Evolutionary conservation across 2,329 filamentous ascomycete species (phyloP), one percentile per base, ranked within the genome.

Genomic region (Colletotrichum acutatum): DNA sequence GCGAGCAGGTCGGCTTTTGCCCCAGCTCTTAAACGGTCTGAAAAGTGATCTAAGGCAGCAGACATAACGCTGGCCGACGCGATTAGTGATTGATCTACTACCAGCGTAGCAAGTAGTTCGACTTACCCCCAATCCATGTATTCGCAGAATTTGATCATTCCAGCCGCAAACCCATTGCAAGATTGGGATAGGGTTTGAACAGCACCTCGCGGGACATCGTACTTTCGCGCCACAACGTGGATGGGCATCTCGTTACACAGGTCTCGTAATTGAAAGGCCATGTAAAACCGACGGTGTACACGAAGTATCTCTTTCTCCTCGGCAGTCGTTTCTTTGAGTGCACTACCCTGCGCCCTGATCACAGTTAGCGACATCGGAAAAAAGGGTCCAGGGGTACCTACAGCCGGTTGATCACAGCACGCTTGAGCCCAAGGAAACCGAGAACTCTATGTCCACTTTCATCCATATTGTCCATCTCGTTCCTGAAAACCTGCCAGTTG

Each of bases 101-200:
- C n/a, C 32, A 54, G 16, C 11, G 49, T 46, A n/a, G 24, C n/a
- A 52, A n/a, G 14, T 26, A 26, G n/a, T 5, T 14, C 56, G 54
- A 81, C 84, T 77, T 78, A 89, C 87, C 89, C 89, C 92, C 93
- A 95, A 2, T 88, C 90, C 93, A 95, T 94, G 22, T 90, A 87
- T 76, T 94, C 88, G 78, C 93, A 95, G 78, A 95, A 95, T 76
- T 93, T 94, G 72, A 95, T 90, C 86, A 95, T 94, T 4, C 93
- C 93, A 2, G 92, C 92, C 4, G 93, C 93, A 78, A 95, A 95
- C 0, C 93, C 93, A 75, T 94, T 91, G 76, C 93, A 95, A 1
- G 91, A 93, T 77, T 94, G 92, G 2, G 92, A 90, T 1, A 95
- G 85, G 24, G 87, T 93, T 80, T 95, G 93, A 12, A 95, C 90